Percentiles rank a stretch among this genome's conserved stretches.
Evolutionary conservation across 192 early-diverging fungal genomes (phyloP).

Genomic region (Pecoramyces ruminantium): DNA sequence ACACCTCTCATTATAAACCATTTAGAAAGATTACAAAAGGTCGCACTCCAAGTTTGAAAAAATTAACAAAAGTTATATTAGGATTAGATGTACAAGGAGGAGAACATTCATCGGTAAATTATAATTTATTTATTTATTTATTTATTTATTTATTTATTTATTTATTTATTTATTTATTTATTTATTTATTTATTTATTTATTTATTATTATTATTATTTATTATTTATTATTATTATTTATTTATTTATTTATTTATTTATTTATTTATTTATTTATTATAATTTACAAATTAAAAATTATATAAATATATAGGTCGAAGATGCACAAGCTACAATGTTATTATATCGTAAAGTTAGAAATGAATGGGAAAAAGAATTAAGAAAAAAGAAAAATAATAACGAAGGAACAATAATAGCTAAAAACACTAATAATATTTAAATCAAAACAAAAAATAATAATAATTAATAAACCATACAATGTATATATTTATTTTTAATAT

Average conservation of each 20-base stretch:
- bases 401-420: not conserved
- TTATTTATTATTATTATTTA: no score
- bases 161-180: no score
- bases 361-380: constrained; percentile 59
- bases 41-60: constrained; percentile 49
- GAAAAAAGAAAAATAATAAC: constrained; percentile 7
- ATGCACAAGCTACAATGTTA: constrained; percentile 78
- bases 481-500: no score
- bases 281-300: no score
- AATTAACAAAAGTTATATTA: constrained; percentile 54
- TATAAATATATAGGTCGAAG: constrained; percentile 32
- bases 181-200: no score
- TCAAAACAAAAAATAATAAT: no score
- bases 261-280: not conserved
- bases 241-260: not conserved
- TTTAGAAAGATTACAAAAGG: constrained; percentile 52
- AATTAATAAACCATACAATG: no score
- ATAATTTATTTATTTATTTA: no score
- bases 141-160: no score
- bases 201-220: no score
- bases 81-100: constrained; percentile 71
- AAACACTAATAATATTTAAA: not conserved
- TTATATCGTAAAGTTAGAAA: constrained; percentile 67
- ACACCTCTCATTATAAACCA: constrained; percentile 62
- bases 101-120: constrained; percentile 67